Evolutionary conservation across 2,329 filamentous ascomycete genomes (phyloP).

Genomic region (Colletotrichum sp.): DNA sequence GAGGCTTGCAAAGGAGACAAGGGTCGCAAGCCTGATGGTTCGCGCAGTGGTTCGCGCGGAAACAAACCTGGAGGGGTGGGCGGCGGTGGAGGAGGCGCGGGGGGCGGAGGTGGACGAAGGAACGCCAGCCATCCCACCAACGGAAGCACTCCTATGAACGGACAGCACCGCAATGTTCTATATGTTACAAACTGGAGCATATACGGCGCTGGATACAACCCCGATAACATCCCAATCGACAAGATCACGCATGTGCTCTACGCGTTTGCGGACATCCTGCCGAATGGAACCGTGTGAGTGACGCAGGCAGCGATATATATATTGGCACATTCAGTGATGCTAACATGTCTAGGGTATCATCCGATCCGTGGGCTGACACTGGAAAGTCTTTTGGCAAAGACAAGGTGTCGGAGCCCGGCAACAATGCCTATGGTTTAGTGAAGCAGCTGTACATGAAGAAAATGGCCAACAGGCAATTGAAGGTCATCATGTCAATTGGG

Average conservation of each 20-base stretch:
- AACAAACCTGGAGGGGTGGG: neutral
- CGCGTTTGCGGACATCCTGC: conserved; percentile 7
- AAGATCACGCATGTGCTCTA: conserved; percentile 9
- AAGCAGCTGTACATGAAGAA: conserved; percentile 84
- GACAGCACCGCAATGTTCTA: neutral
- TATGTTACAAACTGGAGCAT: conserved; percentile 19
- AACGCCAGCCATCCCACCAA: neutral
- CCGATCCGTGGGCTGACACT: conserved; percentile 37
- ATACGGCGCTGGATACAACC: conserved; percentile 6
- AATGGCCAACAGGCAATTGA: conserved; percentile 77
- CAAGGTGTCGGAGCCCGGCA: conserved; percentile 41
- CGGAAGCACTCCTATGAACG: neutral
- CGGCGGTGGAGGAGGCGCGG: neutral
- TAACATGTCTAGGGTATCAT: conserved; percentile 26
- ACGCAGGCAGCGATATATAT: neutral
- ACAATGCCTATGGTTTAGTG: conserved; percentile 79
- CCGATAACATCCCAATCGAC: neutral
- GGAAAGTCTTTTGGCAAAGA: conserved; percentile 6
- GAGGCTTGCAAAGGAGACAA: neutral
- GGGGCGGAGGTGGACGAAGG: neutral
- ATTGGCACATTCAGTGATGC: neutral
- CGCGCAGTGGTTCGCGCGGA: neutral
- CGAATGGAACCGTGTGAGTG: conserved; percentile 17
- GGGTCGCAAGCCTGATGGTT: neutral
- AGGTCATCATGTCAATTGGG: conserved; percentile 80